A percentile compares a stretch with the other conserved stretches of the same genome.
Conservation (phyloP, 2,329 filamentous ascomycete species). For the Sphaerulina populicola region DNA sequence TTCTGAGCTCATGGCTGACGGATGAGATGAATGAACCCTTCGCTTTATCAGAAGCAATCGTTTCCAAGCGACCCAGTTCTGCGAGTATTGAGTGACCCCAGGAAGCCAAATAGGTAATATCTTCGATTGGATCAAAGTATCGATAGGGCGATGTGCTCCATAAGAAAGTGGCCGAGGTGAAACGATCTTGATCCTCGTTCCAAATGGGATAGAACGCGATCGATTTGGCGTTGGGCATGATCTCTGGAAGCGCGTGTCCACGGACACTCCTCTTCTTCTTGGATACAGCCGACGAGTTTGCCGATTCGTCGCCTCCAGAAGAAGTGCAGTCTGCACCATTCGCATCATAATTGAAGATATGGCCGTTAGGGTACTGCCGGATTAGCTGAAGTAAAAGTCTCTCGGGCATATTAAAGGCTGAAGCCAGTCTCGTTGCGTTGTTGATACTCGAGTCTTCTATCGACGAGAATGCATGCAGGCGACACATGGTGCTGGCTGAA, state of each 20-base stretch:
- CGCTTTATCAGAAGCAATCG: constrained; percentile 37
- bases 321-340: constrained; percentile 12
- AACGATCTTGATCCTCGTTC: constrained; percentile 1
- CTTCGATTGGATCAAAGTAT: constrained; percentile 32
- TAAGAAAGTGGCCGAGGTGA: constrained; percentile 24
- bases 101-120: constrained; percentile 33
- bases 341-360: constrained; percentile 4
- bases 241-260: neutral
- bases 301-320: constrained; percentile 5
- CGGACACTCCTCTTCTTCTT: neutral
- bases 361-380: constrained; percentile 7
- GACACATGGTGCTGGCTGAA: neutral
- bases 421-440: constrained; percentile 1
- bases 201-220: neutral
- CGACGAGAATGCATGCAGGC: neutral
- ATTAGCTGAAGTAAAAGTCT: neutral
- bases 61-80: constrained; percentile 34
- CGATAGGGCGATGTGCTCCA: constrained; percentile 32
- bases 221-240: neutral
- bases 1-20: constrained; percentile 8
- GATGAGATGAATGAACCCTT: constrained; percentile 47
- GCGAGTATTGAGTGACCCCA: constrained; percentile 36
- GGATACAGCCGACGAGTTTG: neutral
- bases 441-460: constrained; percentile 1
- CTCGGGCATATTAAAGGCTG: neutral